Conservation (phyloP, 129 eudicot genomes). For the Smallanthus sonchifolius region DNA sequence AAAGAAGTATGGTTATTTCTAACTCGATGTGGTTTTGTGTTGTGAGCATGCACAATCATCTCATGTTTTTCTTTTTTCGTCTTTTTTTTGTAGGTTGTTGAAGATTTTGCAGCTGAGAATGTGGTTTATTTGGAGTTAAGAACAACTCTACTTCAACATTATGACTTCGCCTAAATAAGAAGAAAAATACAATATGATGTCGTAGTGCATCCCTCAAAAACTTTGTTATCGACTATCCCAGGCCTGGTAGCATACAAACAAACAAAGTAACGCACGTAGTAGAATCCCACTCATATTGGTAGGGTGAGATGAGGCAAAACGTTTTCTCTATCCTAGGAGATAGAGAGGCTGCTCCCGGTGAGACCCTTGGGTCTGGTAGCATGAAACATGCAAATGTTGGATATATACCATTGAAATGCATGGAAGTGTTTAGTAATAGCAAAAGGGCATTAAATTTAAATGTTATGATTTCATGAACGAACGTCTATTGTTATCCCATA, state of each 20-base stretch:
- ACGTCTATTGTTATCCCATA: not conserved
- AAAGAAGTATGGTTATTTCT: conserved; percentile 57
- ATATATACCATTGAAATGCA: not conserved
- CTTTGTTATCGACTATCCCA: no score
- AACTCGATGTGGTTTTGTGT: not conserved
- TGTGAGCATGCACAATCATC: not conserved
- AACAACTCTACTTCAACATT: conserved; percentile 58
- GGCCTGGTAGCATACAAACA: no score
- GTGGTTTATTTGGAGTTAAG: conserved; percentile 92
- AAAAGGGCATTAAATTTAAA: not conserved
- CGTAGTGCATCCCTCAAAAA: not conserved
- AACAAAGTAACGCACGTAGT: no score
- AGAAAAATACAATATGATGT: not conserved
- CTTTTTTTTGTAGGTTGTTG: conserved; percentile 54
- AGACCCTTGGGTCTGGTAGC: no score
- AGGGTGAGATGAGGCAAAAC: no score
- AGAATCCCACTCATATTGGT: no score
- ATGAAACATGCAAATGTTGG: no score
- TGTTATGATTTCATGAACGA: not conserved
- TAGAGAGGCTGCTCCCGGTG: no score
- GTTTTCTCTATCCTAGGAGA: no score
- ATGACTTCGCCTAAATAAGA: not conserved
- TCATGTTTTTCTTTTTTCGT: not conserved
- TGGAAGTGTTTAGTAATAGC: not conserved
- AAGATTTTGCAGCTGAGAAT: conserved; percentile 97